phyloP scores from a whole-genome alignment of 176 grass and related monocot genomes.

The Saccharum spontaneum region DNA sequence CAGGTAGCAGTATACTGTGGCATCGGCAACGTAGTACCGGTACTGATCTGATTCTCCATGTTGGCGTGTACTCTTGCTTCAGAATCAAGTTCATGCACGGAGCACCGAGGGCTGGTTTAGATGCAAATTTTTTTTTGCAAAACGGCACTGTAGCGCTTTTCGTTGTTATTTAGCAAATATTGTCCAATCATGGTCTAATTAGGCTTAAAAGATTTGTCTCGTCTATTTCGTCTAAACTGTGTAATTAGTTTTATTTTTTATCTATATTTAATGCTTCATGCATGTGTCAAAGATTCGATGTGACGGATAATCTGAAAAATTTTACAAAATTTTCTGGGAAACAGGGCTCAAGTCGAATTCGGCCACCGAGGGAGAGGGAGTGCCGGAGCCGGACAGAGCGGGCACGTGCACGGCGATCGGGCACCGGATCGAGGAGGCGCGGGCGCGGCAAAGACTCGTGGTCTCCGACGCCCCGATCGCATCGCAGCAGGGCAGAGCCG shows the following conservation, averaged over 20 bases:
- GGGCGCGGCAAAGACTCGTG: slow-evolving; percentile 3
- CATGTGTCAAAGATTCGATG: too few species aligned
- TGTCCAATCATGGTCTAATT: too few species aligned
- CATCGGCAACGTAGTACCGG: neutral
- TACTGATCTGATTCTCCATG: neutral
- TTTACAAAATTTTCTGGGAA: too few species aligned
- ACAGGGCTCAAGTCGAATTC: neutral
- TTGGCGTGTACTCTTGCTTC: neutral
- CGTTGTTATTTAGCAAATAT: too few species aligned
- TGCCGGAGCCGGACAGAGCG: neutral
- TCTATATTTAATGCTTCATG: too few species aligned
- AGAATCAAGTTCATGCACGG: neutral
- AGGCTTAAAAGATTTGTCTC: too few species aligned
- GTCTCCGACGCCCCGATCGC: neutral
- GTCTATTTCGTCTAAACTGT: too few species aligned
- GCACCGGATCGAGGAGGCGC: neutral
- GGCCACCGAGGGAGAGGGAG: neutral
- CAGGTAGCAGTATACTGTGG: neutral
- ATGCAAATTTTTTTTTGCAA: too few species aligned
- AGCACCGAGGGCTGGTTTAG: too few species aligned
- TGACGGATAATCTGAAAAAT: too few species aligned
- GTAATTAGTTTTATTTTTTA: too few species aligned
- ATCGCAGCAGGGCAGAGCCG: neutral
- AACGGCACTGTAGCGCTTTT: too few species aligned
- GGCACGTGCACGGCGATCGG: neutral